Percentiles rank a stretch among this genome's conserved stretches.
phyloP scores from a whole-genome alignment of 1,284 basidiomycete genomes.

The Paramarasmius palmivorus region DNA sequence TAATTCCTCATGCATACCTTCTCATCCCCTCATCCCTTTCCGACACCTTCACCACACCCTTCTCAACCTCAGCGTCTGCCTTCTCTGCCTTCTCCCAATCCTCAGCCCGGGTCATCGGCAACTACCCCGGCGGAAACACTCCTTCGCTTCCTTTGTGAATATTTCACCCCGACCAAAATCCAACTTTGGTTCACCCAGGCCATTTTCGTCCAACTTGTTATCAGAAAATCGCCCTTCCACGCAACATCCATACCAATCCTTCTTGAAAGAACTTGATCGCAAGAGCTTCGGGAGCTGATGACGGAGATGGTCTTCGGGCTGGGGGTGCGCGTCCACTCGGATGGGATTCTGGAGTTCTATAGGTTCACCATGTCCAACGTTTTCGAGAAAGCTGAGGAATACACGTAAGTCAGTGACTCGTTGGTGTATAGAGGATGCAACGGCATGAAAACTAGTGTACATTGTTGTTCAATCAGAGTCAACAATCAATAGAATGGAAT shows the following conservation, averaged over 20 bases:
- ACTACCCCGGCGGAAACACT: too few relatives aligned
- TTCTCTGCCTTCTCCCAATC: too few relatives aligned
- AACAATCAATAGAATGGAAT: too few relatives aligned
- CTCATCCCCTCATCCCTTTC: too few relatives aligned
- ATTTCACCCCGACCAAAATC: conserved; percentile 1
- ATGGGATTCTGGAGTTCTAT: not conserved
- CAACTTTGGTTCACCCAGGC: conserved; percentile 2
- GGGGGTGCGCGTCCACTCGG: conserved; percentile 6
- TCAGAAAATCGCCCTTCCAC: not conserved
- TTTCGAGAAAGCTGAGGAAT: conserved; percentile 10
- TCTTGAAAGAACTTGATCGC: conserved; percentile 7
- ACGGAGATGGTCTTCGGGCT: not conserved
- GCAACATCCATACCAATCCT: not conserved
- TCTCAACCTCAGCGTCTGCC: too few relatives aligned
- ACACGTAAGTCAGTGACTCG: conserved; percentile 7
- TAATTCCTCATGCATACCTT: too few relatives aligned
- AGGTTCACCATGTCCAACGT: conserved; percentile 2
- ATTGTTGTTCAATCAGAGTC: too few relatives aligned
- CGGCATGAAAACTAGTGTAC: conserved; percentile 14
- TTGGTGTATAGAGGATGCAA: conserved; percentile 7
- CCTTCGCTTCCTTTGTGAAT: too few relatives aligned
- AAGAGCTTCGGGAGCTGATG: conserved; percentile 2
- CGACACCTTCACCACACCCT: too few relatives aligned
- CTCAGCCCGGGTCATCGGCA: too few relatives aligned
- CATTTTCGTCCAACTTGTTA: conserved; percentile 11